A percentile compares a stretch with the other conserved stretches of the same genome.
Conservation (phyloP, 306 rosid species). For the Crotalaria pallida region DNA sequence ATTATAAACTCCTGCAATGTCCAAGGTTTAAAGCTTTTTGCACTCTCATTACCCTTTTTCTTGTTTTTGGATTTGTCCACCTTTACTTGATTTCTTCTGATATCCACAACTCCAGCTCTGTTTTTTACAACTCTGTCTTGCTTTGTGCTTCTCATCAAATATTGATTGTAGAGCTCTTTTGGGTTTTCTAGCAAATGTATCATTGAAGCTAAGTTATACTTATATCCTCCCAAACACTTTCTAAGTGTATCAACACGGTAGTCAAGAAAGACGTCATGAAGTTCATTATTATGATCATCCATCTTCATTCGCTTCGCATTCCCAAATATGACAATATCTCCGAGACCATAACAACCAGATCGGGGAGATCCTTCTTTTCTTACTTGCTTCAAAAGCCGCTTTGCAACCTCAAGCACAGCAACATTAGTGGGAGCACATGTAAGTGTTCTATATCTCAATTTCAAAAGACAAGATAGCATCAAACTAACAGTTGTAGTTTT, state of each 20-base stretch:
- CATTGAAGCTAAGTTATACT: background rate
- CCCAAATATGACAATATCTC: constrained; percentile 45
- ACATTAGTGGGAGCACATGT: constrained; percentile 26
- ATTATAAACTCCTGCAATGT: background rate
- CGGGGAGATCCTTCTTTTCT: background rate
- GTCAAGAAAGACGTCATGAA: constrained; percentile 18
- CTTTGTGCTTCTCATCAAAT: background rate
- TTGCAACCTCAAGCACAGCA: constrained; percentile 22
- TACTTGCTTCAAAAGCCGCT: background rate
- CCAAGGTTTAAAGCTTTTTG: background rate
- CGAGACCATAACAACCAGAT: constrained; percentile 16
- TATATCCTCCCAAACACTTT: constrained; percentile 19
- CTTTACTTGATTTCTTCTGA: background rate
- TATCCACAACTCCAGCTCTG: background rate
- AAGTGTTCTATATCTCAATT: constrained; percentile 19
- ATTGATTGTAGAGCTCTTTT: background rate
- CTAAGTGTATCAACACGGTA: background rate
- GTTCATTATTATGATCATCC: background rate
- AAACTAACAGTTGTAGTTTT: constrained; percentile 14
- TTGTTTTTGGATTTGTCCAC: background rate
- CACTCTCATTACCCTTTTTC: background rate
- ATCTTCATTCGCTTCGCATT: constrained; percentile 38
- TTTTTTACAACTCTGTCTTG: background rate
- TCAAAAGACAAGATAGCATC: background rate
- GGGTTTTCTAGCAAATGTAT: constrained; percentile 31